Evolutionary conservation across 345 rosid species (phyloP), one percentile per base, ranked within the genome.

Genomic region (Erucastrum elatum): DNA sequence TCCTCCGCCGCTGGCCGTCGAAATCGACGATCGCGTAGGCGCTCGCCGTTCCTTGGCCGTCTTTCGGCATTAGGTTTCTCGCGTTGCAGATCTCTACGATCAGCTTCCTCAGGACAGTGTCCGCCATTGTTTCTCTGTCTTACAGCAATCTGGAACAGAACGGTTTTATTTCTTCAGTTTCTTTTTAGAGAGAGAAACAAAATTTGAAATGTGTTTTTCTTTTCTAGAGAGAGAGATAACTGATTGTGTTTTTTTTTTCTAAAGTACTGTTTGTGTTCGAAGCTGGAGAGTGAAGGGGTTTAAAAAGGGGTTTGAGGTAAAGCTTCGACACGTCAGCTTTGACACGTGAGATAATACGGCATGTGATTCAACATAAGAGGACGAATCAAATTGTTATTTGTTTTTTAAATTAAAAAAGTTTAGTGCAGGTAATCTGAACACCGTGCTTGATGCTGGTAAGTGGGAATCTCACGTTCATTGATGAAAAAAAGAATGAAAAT

Each of bases 41-140:
- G 46, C 96, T 94, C 0, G 98, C 96, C 0, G 98, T 91, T 21
- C 96, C 98, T 73, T 94, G 98, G 10, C 98, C 97, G 67, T 94
- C 98, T 34, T 91, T 94, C 0, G 94, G 97, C 98, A 91, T 91
- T 51, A 91, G 73, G 56, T 91, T 91, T 73, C 84, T 90, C n/a
- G 96, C 98, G 41, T 83, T 87, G 82, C 87, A 88, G 70, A 94
- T 88, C 79, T 91, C 96, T 3, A 94, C 94, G 0, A 90, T 79
- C 13, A 94, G 88, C 83, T 90, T 94, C 64, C 94, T 83, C 1
- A 77, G 67, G 73, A 84, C 59, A 39, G 71, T 66, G 21, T 89
- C 96, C 33, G 87, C 90, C 98, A 93, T 94, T 46, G 16, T 44
- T 63, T 7, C 59, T 7, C 59, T 2, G 0, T 33, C 64, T 51